Conservation (phyloP, 768 basidiomycete species). For the Harrya chromipes region DNA sequence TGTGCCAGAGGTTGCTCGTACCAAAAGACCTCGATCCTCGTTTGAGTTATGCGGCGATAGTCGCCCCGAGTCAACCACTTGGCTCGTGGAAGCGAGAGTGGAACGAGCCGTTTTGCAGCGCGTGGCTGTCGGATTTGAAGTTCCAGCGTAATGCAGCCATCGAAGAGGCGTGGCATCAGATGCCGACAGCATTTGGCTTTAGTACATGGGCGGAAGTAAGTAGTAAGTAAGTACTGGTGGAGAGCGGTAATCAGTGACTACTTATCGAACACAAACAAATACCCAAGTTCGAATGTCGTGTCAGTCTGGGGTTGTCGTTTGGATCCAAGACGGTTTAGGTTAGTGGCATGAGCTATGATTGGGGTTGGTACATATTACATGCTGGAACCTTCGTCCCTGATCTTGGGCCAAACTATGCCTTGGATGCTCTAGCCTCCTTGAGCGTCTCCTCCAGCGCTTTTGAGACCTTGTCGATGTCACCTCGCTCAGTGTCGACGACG, state of each 20-base stretch:
- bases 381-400: too few relatives aligned
- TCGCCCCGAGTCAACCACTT: not conserved
- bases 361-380: too few relatives aligned
- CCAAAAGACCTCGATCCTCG: too few relatives aligned
- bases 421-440: slow-evolving; percentile 30
- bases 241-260: too few relatives aligned
- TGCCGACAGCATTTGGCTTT: slow-evolving; percentile 7
- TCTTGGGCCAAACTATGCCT: not conserved
- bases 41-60: too few relatives aligned
- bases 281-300: too few relatives aligned
- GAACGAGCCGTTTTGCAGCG: not conserved
- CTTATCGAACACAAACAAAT: too few relatives aligned
- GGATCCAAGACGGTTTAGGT: too few relatives aligned
- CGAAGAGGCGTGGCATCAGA: not conserved
- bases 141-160: not conserved
- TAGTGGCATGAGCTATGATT: too few relatives aligned
- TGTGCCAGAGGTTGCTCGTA: not conserved
- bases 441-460: slow-evolving; percentile 60
- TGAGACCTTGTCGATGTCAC: slow-evolving; percentile 74
- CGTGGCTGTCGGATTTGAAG: not conserved
- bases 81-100: not conserved
- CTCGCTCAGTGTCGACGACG: slow-evolving; percentile 66
- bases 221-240: not conserved
- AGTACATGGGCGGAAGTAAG: slow-evolving; percentile 2
- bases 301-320: too few relatives aligned